Base-by-base conservation (phyloP, 768 basidiomycete species). In the Tephrocybe sp. region DNA sequence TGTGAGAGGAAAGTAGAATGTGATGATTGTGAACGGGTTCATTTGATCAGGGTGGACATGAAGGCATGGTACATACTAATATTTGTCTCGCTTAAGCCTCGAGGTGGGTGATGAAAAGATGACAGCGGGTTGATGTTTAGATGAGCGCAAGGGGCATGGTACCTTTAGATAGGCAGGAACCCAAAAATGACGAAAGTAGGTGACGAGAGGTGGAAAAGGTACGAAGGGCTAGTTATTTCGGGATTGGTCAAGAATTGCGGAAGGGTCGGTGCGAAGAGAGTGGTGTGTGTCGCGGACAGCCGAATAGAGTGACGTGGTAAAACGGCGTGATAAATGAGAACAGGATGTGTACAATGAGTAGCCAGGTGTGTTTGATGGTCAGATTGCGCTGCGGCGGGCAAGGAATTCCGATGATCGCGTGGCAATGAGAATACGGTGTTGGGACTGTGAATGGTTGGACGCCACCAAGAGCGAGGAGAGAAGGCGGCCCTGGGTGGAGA, bases 401-500 rank as follows among this genome's bases (percentile, higher is more conserved):
- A 42, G 41, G 39, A 42, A 11, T 7, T 42, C 47, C 47, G 47
- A 42, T 25, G 40, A 42, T 24, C 47, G 47, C 40, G 45, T 38
- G 45, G 45, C 4, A 24, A 3, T 3, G 10, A 12, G 27, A 23
- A 23, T 11, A 29, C 15, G 13, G 9, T 15, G 15, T 34, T 10
- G 11, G 15, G 33, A 34, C 7, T n/a, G 33, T 15, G 6, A 4
- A 34, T 11, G 39, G 31, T 33, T 41, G 40, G 42, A 44, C 44
- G 50, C 50, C 50, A 52, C 50, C 44, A 46, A 34, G 29, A 30
- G 33, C 4, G 33, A 52, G 30, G 45, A 42, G 41, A 44, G 37
- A 44, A 33, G 30, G 45, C 37, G 38, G 50, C 21, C 44, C 41
- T 42, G 44, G 15, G 33, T 34, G 9, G 33, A 34, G 11, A 30